Evolutionary conservation across 352 stramenopile genomes (phyloP).

Genomic region (Pythium rhizo-oryzae): DNA sequence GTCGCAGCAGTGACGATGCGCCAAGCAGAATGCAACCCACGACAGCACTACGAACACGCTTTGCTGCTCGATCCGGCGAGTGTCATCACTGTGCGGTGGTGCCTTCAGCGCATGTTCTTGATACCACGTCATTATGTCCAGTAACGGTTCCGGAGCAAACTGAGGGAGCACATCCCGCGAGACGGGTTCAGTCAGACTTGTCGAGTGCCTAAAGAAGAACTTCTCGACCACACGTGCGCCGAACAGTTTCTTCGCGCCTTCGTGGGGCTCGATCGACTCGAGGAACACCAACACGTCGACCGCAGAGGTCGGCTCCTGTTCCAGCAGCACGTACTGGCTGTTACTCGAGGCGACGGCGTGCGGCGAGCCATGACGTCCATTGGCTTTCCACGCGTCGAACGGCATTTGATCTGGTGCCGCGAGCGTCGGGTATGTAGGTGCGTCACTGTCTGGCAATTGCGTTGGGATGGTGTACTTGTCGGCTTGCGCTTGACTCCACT

Average conservation of each 20-base stretch:
- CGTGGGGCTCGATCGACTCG: neutral
- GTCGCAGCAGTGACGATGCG: neutral
- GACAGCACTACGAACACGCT: slow-evolving; percentile 7
- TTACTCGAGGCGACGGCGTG: no score
- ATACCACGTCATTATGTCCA: slow-evolving; percentile 18
- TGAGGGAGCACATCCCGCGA: neutral
- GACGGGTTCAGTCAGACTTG: neutral
- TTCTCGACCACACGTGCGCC: slow-evolving; percentile 6
- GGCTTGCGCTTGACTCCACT: slow-evolving; percentile 7
- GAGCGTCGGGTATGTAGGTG: slow-evolving; percentile 3
- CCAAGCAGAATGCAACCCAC: slow-evolving; percentile 5
- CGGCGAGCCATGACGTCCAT: neutral
- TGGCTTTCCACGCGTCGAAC: slow-evolving; percentile 1
- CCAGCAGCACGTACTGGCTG: slow-evolving; percentile 2
- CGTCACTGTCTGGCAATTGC: neutral
- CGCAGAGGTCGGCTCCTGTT: neutral
- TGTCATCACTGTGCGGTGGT: neutral
- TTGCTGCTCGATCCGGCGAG: slow-evolving; percentile 1
- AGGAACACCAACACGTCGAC: neutral
- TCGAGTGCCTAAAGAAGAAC: neutral
- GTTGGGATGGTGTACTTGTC: neutral
- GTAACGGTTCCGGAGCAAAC: neutral
- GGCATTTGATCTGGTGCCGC: slow-evolving; percentile 1
- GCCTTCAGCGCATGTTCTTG: neutral
- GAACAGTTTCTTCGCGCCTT: neutral